Conservation (phyloP, 352 stramenopile species). For the Pythium graminicola region DNA sequence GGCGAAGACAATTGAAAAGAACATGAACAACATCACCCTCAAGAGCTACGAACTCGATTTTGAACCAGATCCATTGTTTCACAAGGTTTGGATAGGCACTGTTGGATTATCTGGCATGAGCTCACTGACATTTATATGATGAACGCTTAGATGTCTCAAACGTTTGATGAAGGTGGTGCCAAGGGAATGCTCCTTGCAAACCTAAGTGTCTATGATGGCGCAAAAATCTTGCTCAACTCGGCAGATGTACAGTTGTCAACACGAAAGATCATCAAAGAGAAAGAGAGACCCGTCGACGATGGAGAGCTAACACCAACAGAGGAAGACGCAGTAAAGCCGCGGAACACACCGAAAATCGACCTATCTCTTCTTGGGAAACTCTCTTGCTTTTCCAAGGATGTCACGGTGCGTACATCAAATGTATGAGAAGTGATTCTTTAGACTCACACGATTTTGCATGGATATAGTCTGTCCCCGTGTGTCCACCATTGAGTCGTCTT, state of each 20-base stretch:
- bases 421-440: background rate
- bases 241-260: conserved; percentile 62
- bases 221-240: conserved; percentile 80
- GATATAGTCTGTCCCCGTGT: conserved; percentile 40
- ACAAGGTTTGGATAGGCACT: conserved; percentile 37
- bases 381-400: conserved; percentile 46
- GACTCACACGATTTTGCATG: background rate
- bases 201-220: conserved; percentile 83
- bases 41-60: conserved; percentile 85
- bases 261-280: conserved; percentile 32
- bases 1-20: conserved; percentile 79
- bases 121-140: background rate
- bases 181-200: conserved; percentile 92
- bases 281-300: conserved; percentile 17
- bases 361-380: conserved; percentile 43
- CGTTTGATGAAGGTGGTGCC: conserved; percentile 88
- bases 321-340: background rate
- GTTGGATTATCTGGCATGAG: background rate
- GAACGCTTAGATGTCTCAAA: conserved; percentile 67
- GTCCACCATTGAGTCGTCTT: conserved; percentile 54
- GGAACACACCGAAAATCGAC: conserved; percentile 30
- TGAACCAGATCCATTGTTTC: conserved; percentile 87
- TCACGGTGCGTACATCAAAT: conserved; percentile 31
- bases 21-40: conserved; percentile 82
- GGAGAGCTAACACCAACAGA: background rate